phyloP scores from a whole-genome alignment of 1,139 yeast genomes.

The Hyphopichia khmerensis region DNA sequence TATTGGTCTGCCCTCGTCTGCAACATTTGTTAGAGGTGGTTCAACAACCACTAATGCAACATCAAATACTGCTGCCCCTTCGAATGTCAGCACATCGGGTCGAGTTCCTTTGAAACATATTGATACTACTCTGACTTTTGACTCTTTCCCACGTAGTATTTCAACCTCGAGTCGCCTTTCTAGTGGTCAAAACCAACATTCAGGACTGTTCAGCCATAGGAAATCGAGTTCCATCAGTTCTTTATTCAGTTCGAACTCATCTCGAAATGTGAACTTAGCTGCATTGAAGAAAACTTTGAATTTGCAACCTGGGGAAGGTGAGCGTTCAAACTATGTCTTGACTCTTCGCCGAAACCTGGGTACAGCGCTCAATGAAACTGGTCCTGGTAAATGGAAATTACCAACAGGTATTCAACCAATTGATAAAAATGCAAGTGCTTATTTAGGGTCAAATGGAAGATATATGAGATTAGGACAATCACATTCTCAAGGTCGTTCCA shows the following conservation, averaged over 20 bases:
- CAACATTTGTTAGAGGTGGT: background rate
- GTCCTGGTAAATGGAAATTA: constrained; percentile 58
- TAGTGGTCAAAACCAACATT: background rate
- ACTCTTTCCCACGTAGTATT: constrained; percentile 1
- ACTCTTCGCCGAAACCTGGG: constrained; percentile 52
- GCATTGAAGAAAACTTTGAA: constrained; percentile 36
- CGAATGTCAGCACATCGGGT: constrained; percentile 8
- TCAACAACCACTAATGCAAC: constrained; percentile 8
- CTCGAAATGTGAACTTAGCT: constrained; percentile 38
- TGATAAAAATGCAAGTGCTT: constrained; percentile 28
- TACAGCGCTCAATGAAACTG: constrained; percentile 55
- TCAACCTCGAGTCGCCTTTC: constrained; percentile 2
- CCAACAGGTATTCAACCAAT: constrained; percentile 63
- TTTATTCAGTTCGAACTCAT: constrained; percentile 33
- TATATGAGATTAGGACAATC: constrained; percentile 33
- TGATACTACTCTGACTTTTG: constrained; percentile 1
- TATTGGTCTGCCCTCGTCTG: background rate
- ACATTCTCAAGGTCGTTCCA: constrained; percentile 21
- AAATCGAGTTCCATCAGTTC: constrained; percentile 39
- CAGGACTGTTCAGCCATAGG: constrained; percentile 11
- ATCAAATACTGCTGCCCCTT: constrained; percentile 11
- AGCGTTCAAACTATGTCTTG: constrained; percentile 54
- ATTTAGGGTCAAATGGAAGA: constrained; percentile 27
- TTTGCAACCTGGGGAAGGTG: constrained; percentile 51
- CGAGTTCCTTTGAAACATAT: constrained; percentile 7